Base-by-base conservation (phyloP, 495 filamentous ascomycete species). In the Podospora appendiculata region DNA sequence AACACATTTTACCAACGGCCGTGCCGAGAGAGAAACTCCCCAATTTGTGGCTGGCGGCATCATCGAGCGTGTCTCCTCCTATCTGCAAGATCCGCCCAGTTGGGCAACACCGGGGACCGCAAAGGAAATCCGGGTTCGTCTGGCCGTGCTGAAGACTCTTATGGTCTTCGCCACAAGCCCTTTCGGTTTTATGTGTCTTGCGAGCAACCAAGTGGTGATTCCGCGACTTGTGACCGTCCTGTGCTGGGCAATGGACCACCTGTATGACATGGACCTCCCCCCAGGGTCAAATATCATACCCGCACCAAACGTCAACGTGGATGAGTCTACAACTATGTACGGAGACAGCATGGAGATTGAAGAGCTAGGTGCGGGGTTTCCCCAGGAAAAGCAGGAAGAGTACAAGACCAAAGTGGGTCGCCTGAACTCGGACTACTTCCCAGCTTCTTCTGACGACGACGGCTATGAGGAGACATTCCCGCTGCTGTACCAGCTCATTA, bases 241-340 rank as follows among this genome's bases (percentile, higher is more conserved):
- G 36, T 68, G 60, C 32, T 70, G 63, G 50, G 68, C 67, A 17
- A 65, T 78, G 44, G 72, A 75, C 45, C 59, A 64, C 51, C 62
- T 76, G 18, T 76, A 75, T 54, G 68, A 77, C 40, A 55, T 65
- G 13, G 69, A 76, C 36, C 52, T 62, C 52, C 58, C 56, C 10
- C 58, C 48, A 11, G 41, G 32, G 4, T 14, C 14, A 16, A n/a
- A 18, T 19, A 43, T 16, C 16, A 5, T 32, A 1, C 39, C 41
- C 17, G 44, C 9, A 2, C 19, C 8, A 16, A 18, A 1, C 1
- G 14, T 14, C 14, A 32, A 25, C 18, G 8, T 35, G 1, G 25
- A 11, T 5, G 41, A 43, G 17, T 13, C 18, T 18, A 32, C n/a
- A 7, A 12, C 8, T 5, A 34, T 18, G 32, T 32, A 54, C 14